These are phyloP conservation scores for Phytophthora pinifolia DNA, from an alignment of 352 stramenopile genomes.

Conservation along the genomic window DNA sequence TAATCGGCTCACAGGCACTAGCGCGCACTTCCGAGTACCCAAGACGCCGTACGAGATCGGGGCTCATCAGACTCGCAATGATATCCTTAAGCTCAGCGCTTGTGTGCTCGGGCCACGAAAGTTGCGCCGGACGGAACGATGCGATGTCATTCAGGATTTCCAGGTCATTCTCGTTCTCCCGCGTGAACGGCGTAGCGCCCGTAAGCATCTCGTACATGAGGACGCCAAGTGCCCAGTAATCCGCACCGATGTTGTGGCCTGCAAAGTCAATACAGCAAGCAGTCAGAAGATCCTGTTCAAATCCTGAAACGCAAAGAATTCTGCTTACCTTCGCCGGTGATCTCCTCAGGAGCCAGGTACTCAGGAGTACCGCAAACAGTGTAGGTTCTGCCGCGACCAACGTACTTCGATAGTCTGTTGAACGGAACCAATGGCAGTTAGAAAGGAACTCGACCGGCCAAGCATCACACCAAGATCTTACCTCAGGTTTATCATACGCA, in stretches of 20 bases:
- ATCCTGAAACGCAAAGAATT: conserved; percentile 28
- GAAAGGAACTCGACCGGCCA: not conserved
- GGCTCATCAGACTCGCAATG: conserved; percentile 58
- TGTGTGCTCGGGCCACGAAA: conserved; percentile 69
- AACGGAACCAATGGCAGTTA: not conserved
- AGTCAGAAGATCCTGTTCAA: not conserved
- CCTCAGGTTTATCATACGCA: conserved; percentile 84
- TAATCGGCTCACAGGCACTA: conserved; percentile 68
- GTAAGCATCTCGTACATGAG: conserved; percentile 94
- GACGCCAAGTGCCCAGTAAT: conserved; percentile 94
- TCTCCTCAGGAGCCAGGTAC: conserved; percentile 85
- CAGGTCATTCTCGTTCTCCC: conserved; percentile 81
- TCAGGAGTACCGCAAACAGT: conserved; percentile 86
- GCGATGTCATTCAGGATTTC: conserved; percentile 89
- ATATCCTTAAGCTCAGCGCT: conserved; percentile 78
- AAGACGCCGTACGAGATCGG: conserved; percentile 55
- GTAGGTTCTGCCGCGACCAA: conserved; percentile 81
- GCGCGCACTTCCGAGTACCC: conserved; percentile 55
- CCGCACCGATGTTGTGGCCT: conserved; percentile 84
- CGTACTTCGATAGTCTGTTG: conserved; percentile 80
- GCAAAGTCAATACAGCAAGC: not conserved
- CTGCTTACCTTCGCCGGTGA: conserved; percentile 75
- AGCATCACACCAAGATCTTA: conserved; percentile 16
- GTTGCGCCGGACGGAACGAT: conserved; percentile 69
- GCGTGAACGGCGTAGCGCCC: conserved; percentile 87